Percentiles rank a stretch among this genome's conserved stretches.
phyloP scores from a whole-genome alignment of 169 alveolate species.

The Plasmodium berghei region DNA sequence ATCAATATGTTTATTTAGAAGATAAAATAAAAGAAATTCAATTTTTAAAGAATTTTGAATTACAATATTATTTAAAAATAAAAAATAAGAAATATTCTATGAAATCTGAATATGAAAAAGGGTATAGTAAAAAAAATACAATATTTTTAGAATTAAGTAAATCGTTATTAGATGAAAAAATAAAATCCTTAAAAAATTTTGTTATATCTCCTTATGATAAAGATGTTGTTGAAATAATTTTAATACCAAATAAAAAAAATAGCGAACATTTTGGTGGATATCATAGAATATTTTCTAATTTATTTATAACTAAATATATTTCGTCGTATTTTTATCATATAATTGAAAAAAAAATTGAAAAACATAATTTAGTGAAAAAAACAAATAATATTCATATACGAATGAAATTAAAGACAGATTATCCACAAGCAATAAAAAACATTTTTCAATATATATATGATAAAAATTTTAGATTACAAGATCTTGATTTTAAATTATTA shows the following conservation, averaged over 20 bases:
- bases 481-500: constrained; percentile 60
- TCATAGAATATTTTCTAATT: constrained; percentile 37
- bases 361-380: constrained; percentile 27
- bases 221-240: constrained; percentile 48
- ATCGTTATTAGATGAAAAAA: constrained; percentile 55
- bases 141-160: constrained; percentile 47
- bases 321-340: constrained; percentile 64
- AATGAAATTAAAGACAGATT: constrained; percentile 66
- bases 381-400: constrained; percentile 51
- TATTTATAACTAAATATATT: constrained; percentile 62
- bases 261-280: constrained; percentile 33
- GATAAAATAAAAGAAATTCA: constrained; percentile 45
- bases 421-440: constrained; percentile 64
- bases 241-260: constrained; percentile 49
- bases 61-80: constrained; percentile 53
- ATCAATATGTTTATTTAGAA: constrained; percentile 29
- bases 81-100: constrained; percentile 21
- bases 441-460: constrained; percentile 62
- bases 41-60: constrained; percentile 58
- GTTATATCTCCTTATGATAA: constrained; percentile 50
- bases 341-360: constrained; percentile 71
- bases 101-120: constrained; percentile 24
- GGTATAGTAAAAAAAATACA: constrained; percentile 14
- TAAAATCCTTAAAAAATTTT: constrained; percentile 59
- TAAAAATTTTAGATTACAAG: constrained; percentile 29